These are phyloP conservation scores for Leptographium wingfieldii DNA, from an alignment of 2,329 filamentous ascomycete genomes.

Conservation along the genomic window DNA sequence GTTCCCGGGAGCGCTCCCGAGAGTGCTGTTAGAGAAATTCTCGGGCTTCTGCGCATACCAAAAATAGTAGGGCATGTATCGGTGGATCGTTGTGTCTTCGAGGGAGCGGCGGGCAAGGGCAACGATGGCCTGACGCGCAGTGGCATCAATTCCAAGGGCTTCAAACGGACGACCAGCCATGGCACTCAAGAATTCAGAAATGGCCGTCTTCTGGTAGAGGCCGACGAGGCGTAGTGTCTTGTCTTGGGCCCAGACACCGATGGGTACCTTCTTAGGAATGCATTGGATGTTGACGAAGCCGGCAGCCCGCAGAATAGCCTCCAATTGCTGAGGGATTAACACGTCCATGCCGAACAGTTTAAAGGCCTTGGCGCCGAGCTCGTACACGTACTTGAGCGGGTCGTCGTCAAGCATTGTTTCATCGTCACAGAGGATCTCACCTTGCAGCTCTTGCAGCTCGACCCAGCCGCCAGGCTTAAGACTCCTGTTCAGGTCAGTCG, in stretches of 20 bases:
- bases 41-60: conserved; percentile 26
- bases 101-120: conserved; percentile 21
- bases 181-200: conserved; percentile 24
- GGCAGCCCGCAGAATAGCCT: conserved; percentile 22
- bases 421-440: conserved; percentile 14
- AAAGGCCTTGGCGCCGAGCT: conserved; percentile 17
- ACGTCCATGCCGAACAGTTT: conserved; percentile 24
- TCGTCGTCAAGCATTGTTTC: conserved; percentile 27
- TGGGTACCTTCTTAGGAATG: conserved; percentile 29
- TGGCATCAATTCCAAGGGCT: conserved; percentile 20
- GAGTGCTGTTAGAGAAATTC: not conserved
- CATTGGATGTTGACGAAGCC: conserved; percentile 30
- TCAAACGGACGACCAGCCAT: conserved; percentile 29
- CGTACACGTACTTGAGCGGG: conserved; percentile 20
- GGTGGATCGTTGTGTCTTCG: conserved; percentile 22
- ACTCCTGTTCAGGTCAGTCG: conserved; percentile 18
- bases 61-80: conserved; percentile 27
- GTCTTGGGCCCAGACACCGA: conserved; percentile 31
- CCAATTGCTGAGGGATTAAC: conserved; percentile 21
- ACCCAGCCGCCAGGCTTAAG: conserved; percentile 40
- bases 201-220: conserved; percentile 25
- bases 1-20: not conserved
- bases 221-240: conserved; percentile 26
- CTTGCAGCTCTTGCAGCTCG: conserved; percentile 36
- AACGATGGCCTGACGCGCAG: conserved; percentile 19